Evolutionary conservation across 768 basidiomycete species (phyloP).

Genomic region (Rhizopogon vinicolor): DNA sequence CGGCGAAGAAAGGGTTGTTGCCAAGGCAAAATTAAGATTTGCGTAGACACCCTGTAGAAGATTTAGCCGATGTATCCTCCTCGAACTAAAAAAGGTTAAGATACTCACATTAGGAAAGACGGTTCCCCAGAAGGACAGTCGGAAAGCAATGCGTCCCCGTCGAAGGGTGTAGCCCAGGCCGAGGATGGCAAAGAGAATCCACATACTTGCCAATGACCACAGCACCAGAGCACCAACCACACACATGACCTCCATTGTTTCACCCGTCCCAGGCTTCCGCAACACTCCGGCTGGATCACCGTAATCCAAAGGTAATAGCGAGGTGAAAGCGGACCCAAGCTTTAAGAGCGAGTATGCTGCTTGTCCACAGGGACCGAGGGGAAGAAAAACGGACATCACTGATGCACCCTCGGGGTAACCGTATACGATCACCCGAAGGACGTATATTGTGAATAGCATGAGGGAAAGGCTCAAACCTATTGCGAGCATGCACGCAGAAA

Average conservation of each 20-base stretch:
- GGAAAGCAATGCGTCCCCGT: conserved; percentile 43
- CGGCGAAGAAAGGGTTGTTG: conserved; percentile 41
- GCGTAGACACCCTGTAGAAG: conserved; percentile 56
- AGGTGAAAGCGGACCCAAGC: conserved; percentile 46
- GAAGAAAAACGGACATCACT: conserved; percentile 64
- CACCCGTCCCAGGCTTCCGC: conserved; percentile 26
- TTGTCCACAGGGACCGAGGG: conserved; percentile 70
- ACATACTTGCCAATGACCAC: conserved; percentile 63
- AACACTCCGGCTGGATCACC: conserved; percentile 33
- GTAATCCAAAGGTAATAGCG: conserved; percentile 30
- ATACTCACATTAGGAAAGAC: conserved; percentile 64
- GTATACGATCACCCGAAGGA: conserved; percentile 52
- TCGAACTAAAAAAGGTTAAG: background rate
- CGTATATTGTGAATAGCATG: conserved; percentile 64
- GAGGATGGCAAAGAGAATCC: conserved; percentile 53
- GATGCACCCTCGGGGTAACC: conserved; percentile 45
- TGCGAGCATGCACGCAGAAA: conserved; percentile 51
- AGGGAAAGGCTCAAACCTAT: conserved; percentile 56
- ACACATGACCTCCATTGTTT: conserved; percentile 41
- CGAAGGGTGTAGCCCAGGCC: conserved; percentile 41
- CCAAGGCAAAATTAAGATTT: conserved; percentile 53
- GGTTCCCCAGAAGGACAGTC: conserved; percentile 59
- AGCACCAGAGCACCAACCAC: conserved; percentile 46
- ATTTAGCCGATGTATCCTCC: background rate
- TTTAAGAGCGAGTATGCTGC: conserved; percentile 53